Evolutionary conservation across 2,329 filamentous ascomycete species (phyloP).

Genomic region (Clonostachys byssicola): DNA sequence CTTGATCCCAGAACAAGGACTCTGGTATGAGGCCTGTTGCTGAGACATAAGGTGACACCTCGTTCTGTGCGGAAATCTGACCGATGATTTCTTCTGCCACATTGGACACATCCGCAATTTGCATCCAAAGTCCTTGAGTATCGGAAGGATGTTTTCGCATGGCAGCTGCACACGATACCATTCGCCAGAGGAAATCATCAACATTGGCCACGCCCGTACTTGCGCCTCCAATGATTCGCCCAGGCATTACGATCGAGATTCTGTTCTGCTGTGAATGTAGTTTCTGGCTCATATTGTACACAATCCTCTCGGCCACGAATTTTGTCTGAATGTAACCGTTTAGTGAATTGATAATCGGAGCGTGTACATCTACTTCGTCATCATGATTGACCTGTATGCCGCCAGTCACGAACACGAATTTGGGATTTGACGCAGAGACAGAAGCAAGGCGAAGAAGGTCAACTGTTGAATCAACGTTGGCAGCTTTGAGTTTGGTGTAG

Average conservation of each 20-base stretch:
- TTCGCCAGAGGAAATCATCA: constrained; percentile 14
- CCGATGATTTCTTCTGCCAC: constrained; percentile 8
- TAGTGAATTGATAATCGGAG: neutral
- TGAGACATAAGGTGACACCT: constrained; percentile 1
- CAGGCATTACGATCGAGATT: constrained; percentile 11
- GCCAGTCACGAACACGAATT: constrained; percentile 14
- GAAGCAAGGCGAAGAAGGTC: constrained; percentile 8
- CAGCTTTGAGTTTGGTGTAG: constrained; percentile 65
- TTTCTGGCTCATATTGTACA: constrained; percentile 2
- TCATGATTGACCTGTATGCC: constrained; percentile 5
- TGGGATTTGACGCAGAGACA: constrained; percentile 6
- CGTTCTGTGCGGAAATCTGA: neutral
- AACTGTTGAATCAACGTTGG: constrained; percentile 57
- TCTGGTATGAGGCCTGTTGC: constrained; percentile 7
- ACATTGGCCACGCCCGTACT: constrained; percentile 10
- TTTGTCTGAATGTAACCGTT: constrained; percentile 14
- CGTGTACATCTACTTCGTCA: neutral
- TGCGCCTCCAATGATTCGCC: constrained; percentile 11
- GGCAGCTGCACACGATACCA: constrained; percentile 6
- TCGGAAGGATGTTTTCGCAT: constrained; percentile 5
- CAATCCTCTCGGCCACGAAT: constrained; percentile 11
- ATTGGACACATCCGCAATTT: constrained; percentile 6
- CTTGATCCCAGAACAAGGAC: constrained; percentile 10
- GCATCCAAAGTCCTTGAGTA: constrained; percentile 7
- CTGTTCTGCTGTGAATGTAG: constrained; percentile 2